These are phyloP conservation scores for Oryza punctata DNA, from an alignment of 176 grass and related monocot species.

Conservation along the genomic window DNA sequence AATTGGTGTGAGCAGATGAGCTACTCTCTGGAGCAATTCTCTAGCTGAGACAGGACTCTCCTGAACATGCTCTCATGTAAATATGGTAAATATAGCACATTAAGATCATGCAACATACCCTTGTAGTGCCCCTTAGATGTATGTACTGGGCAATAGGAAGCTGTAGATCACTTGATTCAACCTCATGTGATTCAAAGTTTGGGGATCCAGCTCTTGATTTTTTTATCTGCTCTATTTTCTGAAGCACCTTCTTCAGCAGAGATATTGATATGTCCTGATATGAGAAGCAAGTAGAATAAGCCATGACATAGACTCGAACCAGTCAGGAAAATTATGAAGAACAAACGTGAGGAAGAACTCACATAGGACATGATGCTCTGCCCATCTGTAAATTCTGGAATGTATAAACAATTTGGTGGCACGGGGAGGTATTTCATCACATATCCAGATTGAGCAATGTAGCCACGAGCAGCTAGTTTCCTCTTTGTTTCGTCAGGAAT, in stretches of 20 bases:
- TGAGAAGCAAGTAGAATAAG: constrained; percentile 41
- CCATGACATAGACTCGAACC: constrained; percentile 14
- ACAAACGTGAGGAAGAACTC: constrained; percentile 41
- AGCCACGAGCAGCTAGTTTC: constrained; percentile 70
- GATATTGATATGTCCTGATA: constrained; percentile 78
- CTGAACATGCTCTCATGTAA: constrained; percentile 4
- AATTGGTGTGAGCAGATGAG: neutral
- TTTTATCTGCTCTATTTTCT: constrained; percentile 95
- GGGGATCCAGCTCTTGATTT: constrained; percentile 78
- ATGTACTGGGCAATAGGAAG: constrained; percentile 69
- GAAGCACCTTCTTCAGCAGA: constrained; percentile 76
- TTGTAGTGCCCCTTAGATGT: constrained; percentile 81
- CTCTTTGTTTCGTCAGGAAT: constrained; percentile 78
- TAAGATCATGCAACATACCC: constrained; percentile 49
- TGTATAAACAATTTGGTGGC: constrained; percentile 84
- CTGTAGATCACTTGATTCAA: constrained; percentile 76
- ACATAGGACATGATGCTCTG: constrained; percentile 87
- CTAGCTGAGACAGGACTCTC: neutral
- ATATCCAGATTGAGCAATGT: constrained; percentile 65
- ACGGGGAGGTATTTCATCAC: constrained; percentile 84
- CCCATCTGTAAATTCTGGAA: constrained; percentile 84
- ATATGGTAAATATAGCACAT: constrained; percentile 9
- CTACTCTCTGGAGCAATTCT: neutral
- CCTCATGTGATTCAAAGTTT: constrained; percentile 81
- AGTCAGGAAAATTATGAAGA: constrained; percentile 30